Evolutionary conservation across 2,329 filamentous ascomycete species (phyloP).

Genomic region (Ophiostoma perfectum): DNA sequence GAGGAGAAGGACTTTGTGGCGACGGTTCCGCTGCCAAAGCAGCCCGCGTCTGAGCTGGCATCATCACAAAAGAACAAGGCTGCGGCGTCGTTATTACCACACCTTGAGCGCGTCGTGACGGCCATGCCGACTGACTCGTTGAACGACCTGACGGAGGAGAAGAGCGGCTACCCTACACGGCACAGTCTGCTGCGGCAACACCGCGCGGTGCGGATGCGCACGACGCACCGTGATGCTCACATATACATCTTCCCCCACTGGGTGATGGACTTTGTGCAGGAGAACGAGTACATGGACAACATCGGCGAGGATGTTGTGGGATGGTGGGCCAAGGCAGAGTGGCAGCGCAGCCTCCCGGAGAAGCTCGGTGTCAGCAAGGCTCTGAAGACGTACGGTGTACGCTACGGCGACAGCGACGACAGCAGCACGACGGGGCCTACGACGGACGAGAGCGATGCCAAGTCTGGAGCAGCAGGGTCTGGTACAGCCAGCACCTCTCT

Average conservation of each 20-base stretch:
- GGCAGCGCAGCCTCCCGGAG: constrained; percentile 74
- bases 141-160: constrained; percentile 73
- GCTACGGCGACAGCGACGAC: constrained; percentile 22
- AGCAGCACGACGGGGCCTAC: constrained; percentile 28
- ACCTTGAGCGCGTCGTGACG: constrained; percentile 74
- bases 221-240: constrained; percentile 81
- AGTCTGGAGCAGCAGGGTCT: neutral
- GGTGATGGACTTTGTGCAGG: constrained; percentile 76
- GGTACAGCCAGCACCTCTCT: neutral
- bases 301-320: constrained; percentile 88
- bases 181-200: constrained; percentile 71
- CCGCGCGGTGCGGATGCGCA: constrained; percentile 72
- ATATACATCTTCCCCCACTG: constrained; percentile 92
- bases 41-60: neutral
- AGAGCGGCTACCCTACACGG: constrained; percentile 66
- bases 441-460: constrained; percentile 25
- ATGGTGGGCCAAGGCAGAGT: constrained; percentile 92
- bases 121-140: constrained; percentile 84
- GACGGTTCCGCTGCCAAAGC: constrained; percentile 49
- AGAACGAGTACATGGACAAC: constrained; percentile 77
- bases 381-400: constrained; percentile 36
- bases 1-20: constrained; percentile 92
- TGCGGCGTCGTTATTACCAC: constrained; percentile 53
- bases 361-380: constrained; percentile 70
- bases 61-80: constrained; percentile 28